Evolutionary conservation across 768 basidiomycete genomes (phyloP).

Genomic region (Candolleomyces eurysporus): DNA sequence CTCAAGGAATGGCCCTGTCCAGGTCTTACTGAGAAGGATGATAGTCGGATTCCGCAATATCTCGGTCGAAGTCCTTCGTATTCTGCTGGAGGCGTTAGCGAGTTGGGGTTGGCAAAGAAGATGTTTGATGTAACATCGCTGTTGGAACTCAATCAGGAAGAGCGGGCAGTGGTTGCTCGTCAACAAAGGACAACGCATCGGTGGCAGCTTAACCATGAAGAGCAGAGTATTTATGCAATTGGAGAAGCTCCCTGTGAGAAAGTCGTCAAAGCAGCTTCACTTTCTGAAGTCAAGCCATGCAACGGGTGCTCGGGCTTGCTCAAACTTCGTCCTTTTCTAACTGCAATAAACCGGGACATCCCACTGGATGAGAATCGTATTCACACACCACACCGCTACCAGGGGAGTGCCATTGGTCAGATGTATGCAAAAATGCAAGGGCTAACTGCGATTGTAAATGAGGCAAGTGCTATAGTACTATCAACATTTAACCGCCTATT

Average conservation of each 20-base stretch:
- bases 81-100: not conserved
- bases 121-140: not conserved
- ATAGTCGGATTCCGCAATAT: not conserved
- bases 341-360: not conserved
- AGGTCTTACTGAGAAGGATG: not conserved
- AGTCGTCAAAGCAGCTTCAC: not conserved
- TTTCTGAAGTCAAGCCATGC: not conserved
- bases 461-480: too few species aligned
- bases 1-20: not conserved
- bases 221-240: not conserved
- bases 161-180: not conserved
- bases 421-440: not conserved
- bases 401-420: not conserved
- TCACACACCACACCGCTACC: not conserved
- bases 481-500: not conserved
- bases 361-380: not conserved
- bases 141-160: not conserved
- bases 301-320: not conserved
- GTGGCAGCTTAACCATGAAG: not conserved
- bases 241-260: not conserved
- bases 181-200: not conserved
- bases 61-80: not conserved
- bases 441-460: not conserved
- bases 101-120: not conserved
- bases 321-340: not conserved